Percentiles rank a stretch among this genome's conserved stretches.
Evolutionary conservation across 192 early-diverging fungal species (phyloP).

Genomic region (Hyaloraphidium curvatum): DNA sequence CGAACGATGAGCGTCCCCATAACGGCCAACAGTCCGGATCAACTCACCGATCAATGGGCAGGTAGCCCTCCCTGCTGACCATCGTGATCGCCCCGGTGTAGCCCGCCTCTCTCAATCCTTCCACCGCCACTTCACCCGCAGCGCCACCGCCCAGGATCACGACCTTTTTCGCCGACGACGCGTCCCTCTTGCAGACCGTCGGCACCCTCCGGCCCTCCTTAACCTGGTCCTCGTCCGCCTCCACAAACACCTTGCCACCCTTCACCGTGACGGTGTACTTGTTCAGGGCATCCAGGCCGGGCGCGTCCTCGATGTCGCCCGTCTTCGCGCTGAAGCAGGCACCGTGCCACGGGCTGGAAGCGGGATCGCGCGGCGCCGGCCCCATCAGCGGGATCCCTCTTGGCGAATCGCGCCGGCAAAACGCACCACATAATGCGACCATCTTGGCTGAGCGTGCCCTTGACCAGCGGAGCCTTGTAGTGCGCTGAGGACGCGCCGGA

Average conservation of each 20-base stretch:
- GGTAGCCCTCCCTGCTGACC: constrained; percentile 24
- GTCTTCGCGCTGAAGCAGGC: constrained; percentile 18
- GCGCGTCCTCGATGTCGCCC: constrained; percentile 23
- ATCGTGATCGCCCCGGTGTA: constrained; percentile 24
- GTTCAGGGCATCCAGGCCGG: constrained; percentile 12
- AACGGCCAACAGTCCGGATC: neutral
- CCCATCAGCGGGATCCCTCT: too few species aligned
- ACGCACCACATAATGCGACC: constrained; percentile 11
- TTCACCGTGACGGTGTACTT: constrained; percentile 15
- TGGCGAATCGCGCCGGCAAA: too few species aligned
- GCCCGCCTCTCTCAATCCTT: constrained; percentile 24
- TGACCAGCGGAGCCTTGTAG: constrained; percentile 17
- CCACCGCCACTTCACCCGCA: constrained; percentile 20
- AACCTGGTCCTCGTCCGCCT: constrained; percentile 12
- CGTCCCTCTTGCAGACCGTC: neutral
- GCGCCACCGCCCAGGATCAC: constrained; percentile 33
- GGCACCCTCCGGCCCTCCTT: constrained; percentile 3
- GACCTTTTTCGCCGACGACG: constrained; percentile 9
- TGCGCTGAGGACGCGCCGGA: constrained; percentile 4
- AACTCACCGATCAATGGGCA: constrained; percentile 28
- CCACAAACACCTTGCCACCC: constrained; percentile 17
- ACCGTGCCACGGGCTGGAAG: constrained; percentile 19
- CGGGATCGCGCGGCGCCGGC: too few species aligned
- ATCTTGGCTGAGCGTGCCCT: constrained; percentile 13
- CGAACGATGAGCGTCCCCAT: too few species aligned